Evolutionary conservation across 306 rosid species (phyloP), one percentile per base, ranked within the genome.

Genomic region (Elaeagnus macrophylla): DNA sequence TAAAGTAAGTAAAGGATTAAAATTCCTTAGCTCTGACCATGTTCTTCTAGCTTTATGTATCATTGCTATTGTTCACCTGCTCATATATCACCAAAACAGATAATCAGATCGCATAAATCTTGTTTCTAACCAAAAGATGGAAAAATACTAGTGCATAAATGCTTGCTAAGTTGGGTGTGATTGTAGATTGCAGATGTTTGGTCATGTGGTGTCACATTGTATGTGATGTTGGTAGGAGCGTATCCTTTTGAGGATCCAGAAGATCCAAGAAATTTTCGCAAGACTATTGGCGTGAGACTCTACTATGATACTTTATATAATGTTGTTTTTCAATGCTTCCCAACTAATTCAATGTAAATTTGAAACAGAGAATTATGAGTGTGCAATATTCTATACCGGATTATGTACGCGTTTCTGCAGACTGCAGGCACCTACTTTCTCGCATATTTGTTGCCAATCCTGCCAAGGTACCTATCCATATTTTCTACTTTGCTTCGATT

Each of bases 251-350:
- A 25, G 32, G 32, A 25, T 2, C 32, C 32, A 25, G 32, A 25
- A 25, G 32, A 25, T 25, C 32, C 32, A 25, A 25, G 32, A 25
- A 25, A 25, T 25, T 25, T 25, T 25, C 32, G 32, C 32, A 25
- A 25, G 32, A 25, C 32, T 25, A 25, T 25, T 25, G 96, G 84
- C 70, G 87, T 83, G 79, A 83, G 96, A 94, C 84, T 89, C 6
- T 79, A 89, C 71, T 94, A 94, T 44, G 96, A 83, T 50, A 81
- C 85, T 19, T 71, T 88, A 42, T 88, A 83, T 42, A 85, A 19
- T 37, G 7, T 68, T 48, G 8, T 18, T 48, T 40, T 53, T 53
- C 57, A 10, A 46, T 39, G 56, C 39, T 19, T 36, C 10, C 9
- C 38, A 38, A 37, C 19, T 20, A 39, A 49, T 67, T 40, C 44